Evolutionary conservation across 495 filamentous ascomycete species (phyloP).

Genomic region (Trypethelium eluteriae): DNA sequence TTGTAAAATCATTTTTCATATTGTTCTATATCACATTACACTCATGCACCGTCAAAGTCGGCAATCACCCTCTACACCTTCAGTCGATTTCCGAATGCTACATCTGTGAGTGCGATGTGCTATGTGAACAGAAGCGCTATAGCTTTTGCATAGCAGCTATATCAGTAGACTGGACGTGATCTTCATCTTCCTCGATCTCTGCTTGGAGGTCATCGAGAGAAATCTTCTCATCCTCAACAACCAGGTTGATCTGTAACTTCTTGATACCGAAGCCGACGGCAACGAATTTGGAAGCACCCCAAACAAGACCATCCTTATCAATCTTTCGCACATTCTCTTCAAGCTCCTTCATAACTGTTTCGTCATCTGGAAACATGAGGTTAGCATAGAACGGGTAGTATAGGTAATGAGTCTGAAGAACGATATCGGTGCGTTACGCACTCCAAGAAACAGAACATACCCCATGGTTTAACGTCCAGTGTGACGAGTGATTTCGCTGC

Average conservation of each 20-base stretch:
- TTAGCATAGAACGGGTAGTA: slow-evolving; percentile 8
- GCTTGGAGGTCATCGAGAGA: slow-evolving; percentile 80
- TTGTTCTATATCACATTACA: not conserved
- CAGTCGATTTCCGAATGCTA: not conserved
- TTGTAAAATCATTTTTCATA: not conserved
- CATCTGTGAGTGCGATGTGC: too few relatives aligned
- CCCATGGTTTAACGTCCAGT: slow-evolving; percentile 97
- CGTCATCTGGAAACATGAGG: slow-evolving; percentile 57
- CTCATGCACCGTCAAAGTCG: slow-evolving; percentile 7
- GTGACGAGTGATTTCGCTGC: slow-evolving; percentile 93
- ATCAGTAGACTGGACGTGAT: slow-evolving; percentile 94
- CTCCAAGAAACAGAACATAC: slow-evolving; percentile 47
- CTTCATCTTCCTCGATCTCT: slow-evolving; percentile 81
- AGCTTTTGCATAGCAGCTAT: slow-evolving; percentile 90
- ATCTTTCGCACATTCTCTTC: slow-evolving; percentile 79
- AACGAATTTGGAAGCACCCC: slow-evolving; percentile 88
- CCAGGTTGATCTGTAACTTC: slow-evolving; percentile 98
- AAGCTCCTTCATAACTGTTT: slow-evolving; percentile 79
- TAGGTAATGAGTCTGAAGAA: not conserved
- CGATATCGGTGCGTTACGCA: slow-evolving; percentile 11
- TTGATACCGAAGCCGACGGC: slow-evolving; percentile 95
- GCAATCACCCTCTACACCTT: not conserved
- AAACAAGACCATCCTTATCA: slow-evolving; percentile 87
- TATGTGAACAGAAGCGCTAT: slow-evolving; percentile 42
- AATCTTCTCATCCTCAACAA: slow-evolving; percentile 95